phyloP scores from a whole-genome alignment of 2,329 filamentous ascomycete genomes.

The Aspergillus intermedius region DNA sequence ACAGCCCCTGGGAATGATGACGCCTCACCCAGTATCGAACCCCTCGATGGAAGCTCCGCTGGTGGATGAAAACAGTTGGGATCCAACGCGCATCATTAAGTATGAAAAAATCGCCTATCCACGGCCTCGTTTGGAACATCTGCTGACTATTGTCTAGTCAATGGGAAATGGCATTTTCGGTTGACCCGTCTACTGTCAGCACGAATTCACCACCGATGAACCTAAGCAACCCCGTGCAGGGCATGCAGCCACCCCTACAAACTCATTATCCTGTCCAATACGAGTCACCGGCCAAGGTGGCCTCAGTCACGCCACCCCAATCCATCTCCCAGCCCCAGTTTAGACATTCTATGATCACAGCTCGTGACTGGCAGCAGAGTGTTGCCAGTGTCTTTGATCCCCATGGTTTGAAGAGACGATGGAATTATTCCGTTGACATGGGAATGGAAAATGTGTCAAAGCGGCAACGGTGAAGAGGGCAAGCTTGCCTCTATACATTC shows the following conservation, averaged over 20 bases:
- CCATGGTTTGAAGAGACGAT: constrained; percentile 39
- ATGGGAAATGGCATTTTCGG: constrained; percentile 93
- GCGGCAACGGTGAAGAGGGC: constrained; percentile 24
- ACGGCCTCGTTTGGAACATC: constrained; percentile 8
- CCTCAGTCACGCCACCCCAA: constrained; percentile 24
- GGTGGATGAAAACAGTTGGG: constrained; percentile 68
- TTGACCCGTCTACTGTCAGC: constrained; percentile 45
- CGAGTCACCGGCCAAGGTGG: constrained; percentile 22
- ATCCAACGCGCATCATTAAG: constrained; percentile 84
- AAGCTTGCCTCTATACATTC: background rate
- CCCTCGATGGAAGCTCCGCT: constrained; percentile 51
- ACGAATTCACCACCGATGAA: constrained; percentile 38
- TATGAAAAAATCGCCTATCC: constrained; percentile 43
- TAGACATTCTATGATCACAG: constrained; percentile 36
- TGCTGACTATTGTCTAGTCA: constrained; percentile 54
- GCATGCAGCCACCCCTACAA: constrained; percentile 19
- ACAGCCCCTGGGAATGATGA: constrained; percentile 49
- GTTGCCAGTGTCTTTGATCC: constrained; percentile 44
- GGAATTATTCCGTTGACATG: constrained; percentile 35
- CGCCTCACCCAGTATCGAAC: constrained; percentile 27
- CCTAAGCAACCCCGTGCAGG: constrained; percentile 22
- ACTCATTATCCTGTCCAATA: constrained; percentile 33
- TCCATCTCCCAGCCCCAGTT: constrained; percentile 28
- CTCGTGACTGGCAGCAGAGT: constrained; percentile 43
- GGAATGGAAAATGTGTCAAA: constrained; percentile 24